These are phyloP conservation scores for Phytopythium montanum DNA, from an alignment of 352 stramenopile genomes.

Conservation along the genomic window DNA sequence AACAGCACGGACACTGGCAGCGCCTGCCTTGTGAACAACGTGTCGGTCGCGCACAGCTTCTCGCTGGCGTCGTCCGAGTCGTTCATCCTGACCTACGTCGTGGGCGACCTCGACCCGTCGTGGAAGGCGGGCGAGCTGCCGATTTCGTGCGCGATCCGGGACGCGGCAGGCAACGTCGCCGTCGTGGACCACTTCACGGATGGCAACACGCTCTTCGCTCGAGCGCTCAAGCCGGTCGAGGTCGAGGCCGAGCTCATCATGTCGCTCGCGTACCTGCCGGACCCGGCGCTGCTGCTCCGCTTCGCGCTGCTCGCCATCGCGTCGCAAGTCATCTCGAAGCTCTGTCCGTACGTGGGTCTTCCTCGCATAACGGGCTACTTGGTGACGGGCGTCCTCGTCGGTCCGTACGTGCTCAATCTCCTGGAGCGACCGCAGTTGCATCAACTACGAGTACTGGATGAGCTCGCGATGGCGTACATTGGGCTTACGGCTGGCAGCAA, in stretches of 20 bases:
- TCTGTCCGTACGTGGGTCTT: slow-evolving; percentile 53
- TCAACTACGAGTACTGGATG: slow-evolving; percentile 55
- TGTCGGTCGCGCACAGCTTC: slow-evolving; percentile 50
- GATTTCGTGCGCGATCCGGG: slow-evolving; percentile 44
- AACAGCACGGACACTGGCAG: slow-evolving; percentile 30
- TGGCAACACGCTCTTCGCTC: slow-evolving; percentile 57
- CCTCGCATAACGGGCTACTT: slow-evolving; percentile 69
- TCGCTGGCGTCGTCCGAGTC: slow-evolving; percentile 35
- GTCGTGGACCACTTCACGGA: slow-evolving; percentile 60
- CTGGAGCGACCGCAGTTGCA: slow-evolving; percentile 40
- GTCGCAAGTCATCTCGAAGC: slow-evolving; percentile 56
- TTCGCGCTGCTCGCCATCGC: slow-evolving; percentile 62
- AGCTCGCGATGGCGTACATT: slow-evolving; percentile 65
- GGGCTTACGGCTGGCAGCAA: slow-evolving; percentile 58
- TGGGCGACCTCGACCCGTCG: slow-evolving; percentile 40
- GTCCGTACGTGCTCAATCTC: slow-evolving; percentile 62
- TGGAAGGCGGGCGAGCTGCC: slow-evolving; percentile 61
- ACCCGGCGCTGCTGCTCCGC: slow-evolving; percentile 40
- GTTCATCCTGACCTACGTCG: slow-evolving; percentile 58
- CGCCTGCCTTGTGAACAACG: slow-evolving; percentile 56
- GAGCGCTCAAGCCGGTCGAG: slow-evolving; percentile 58
- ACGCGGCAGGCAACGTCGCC: slow-evolving; percentile 45
- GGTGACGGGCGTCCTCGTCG: slow-evolving; percentile 55
- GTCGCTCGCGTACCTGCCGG: slow-evolving; percentile 49
- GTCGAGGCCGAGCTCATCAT: slow-evolving; percentile 44